A percentile compares a stretch with the other conserved stretches of the same genome.
Evolutionary conservation across 345 rosid genomes (phyloP).

Genomic region (Balakata baccata): DNA sequence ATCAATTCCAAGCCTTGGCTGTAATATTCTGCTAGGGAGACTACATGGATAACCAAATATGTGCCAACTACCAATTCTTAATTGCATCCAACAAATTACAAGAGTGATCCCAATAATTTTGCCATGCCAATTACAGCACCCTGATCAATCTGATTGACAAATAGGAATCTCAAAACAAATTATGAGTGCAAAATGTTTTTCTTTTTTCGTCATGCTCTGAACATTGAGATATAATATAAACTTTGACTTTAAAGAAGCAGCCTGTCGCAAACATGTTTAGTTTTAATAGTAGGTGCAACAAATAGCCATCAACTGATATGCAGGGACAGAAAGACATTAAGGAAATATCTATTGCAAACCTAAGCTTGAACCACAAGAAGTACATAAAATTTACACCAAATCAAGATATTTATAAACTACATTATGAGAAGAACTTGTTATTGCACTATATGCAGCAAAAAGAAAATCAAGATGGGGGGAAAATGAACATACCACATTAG

Average conservation of each 20-base stretch:
- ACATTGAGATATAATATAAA: background rate
- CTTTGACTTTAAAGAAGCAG: background rate
- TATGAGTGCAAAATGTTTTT: background rate
- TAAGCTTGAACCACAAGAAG: background rate
- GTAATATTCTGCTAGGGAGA: no score
- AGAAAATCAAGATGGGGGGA: background rate
- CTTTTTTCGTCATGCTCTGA: background rate
- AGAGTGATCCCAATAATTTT: background rate
- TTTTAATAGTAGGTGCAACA: background rate
- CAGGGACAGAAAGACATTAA: background rate
- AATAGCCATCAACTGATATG: background rate
- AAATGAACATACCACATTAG: slow-evolving; percentile 61
- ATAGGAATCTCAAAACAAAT: background rate
- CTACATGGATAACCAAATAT: background rate
- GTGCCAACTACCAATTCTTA: background rate
- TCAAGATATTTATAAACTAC: background rate
- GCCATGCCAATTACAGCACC: background rate
- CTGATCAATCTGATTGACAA: background rate
- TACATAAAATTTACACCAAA: background rate
- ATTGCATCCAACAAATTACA: background rate
- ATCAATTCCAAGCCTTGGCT: background rate
- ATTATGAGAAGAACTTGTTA: background rate
- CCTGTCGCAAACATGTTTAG: background rate
- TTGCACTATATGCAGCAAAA: background rate
- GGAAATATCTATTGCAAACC: background rate